phyloP scores from a whole-genome alignment of 2,329 filamentous ascomycete genomes.

The Daldinia sp. region DNA sequence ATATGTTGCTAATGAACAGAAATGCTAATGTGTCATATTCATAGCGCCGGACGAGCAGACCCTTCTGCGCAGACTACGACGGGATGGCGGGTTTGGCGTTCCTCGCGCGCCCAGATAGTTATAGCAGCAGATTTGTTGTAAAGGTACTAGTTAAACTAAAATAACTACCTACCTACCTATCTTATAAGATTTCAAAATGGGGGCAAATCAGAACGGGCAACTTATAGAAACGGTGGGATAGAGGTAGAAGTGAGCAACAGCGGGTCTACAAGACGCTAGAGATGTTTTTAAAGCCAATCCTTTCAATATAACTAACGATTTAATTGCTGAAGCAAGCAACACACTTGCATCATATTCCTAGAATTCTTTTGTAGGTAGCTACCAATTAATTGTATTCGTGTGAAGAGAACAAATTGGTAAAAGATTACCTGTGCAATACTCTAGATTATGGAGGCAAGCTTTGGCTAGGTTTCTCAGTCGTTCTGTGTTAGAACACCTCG shows the following conservation, averaged over 20 bases:
- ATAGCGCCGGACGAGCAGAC: constrained; percentile 31
- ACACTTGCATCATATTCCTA: not conserved
- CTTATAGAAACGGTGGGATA: not conserved
- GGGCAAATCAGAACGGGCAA: not conserved
- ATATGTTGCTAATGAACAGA: not conserved
- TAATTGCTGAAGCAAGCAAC: not conserved
- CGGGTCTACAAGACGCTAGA: not conserved
- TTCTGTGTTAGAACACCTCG: not conserved
- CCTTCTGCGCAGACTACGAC: constrained; percentile 35
- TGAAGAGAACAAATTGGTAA: not conserved
- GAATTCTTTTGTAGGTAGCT: no score
- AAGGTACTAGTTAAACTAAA: not conserved
- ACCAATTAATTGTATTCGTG: not conserved
- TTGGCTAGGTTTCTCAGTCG: not conserved
- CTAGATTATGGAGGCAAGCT: not conserved
- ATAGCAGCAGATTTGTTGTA: not conserved
- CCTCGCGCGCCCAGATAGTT: constrained; percentile 29
- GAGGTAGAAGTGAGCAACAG: not conserved
- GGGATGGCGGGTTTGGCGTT: constrained; percentile 34
- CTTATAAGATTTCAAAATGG: not conserved
- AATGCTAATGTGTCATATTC: constrained; percentile 4
- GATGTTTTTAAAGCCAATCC: not conserved
- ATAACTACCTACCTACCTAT: not conserved
- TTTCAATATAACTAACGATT: not conserved
- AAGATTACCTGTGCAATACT: not conserved